A percentile compares a stretch with the other conserved stretches of the same genome.
phyloP scores from a whole-genome alignment of 805 yeast species.

The Metschnikowia amazonensis region DNA sequence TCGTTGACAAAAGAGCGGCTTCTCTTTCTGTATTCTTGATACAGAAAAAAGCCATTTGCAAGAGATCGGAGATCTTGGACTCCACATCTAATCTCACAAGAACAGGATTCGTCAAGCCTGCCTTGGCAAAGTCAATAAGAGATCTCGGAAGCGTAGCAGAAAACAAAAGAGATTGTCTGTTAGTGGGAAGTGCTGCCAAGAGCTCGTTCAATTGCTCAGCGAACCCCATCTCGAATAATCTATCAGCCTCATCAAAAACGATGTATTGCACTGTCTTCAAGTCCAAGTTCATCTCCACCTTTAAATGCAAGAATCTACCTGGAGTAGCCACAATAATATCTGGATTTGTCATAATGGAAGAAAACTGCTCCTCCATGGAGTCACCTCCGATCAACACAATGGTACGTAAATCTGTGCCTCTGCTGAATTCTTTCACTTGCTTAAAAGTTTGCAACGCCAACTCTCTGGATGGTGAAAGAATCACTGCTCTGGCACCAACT shows the following conservation, averaged over 20 bases:
- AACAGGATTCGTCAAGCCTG: constrained; percentile 90
- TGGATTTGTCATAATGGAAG: constrained; percentile 89
- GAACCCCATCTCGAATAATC: constrained; percentile 94
- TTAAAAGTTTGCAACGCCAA: constrained; percentile 89
- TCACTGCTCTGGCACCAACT: constrained; percentile 84
- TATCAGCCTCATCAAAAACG: constrained; percentile 96
- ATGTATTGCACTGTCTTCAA: constrained; percentile 80
- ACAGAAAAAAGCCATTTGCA: constrained; percentile 84
- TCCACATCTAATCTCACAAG: constrained; percentile 92
- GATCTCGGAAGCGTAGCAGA: constrained; percentile 94
- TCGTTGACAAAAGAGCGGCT: constrained; percentile 70
- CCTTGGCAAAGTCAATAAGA: constrained; percentile 94
- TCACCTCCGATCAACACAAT: constrained; percentile 94
- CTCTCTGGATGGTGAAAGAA: constrained; percentile 93
- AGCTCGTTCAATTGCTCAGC: constrained; percentile 90
- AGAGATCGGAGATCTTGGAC: constrained; percentile 79
- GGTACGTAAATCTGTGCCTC: constrained; percentile 77
- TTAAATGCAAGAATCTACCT: constrained; percentile 92
- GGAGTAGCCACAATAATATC: constrained; percentile 96
- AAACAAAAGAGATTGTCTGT: constrained; percentile 83
- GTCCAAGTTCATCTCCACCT: constrained; percentile 91
- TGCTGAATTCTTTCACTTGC: constrained; percentile 83
- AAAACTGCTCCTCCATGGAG: constrained; percentile 93
- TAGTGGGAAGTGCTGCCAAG: constrained; percentile 73
- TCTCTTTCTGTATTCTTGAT: constrained; percentile 85